phyloP scores from a whole-genome alignment of 2,329 filamentous ascomycete genomes.

The Verticillium zaregamsianum region DNA sequence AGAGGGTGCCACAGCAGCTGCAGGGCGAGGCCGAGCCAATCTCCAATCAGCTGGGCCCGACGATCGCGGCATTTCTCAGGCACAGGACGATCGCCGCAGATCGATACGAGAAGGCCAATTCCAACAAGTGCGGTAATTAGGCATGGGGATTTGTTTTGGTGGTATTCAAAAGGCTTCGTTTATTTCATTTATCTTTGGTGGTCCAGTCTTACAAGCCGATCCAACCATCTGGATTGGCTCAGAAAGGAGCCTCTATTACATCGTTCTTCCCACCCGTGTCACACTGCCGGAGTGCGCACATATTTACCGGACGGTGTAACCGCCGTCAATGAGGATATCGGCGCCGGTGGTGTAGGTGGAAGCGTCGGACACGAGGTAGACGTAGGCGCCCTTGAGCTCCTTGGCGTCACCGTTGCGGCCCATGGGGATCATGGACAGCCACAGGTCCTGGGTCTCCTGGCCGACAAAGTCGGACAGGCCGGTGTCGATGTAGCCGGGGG shows the following conservation, averaged over 20 bases:
- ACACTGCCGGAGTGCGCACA: not conserved
- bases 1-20: not conserved
- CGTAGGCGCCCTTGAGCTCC: constrained; percentile 74
- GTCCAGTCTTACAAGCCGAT: not conserved
- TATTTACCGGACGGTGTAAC: constrained; percentile 48
- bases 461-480: constrained; percentile 65
- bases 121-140: not conserved
- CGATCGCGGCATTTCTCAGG: not conserved
- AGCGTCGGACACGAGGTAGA: constrained; percentile 73
- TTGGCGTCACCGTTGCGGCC: constrained; percentile 62
- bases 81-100: not conserved
- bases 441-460: constrained; percentile 63
- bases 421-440: constrained; percentile 73
- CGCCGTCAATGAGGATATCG: constrained; percentile 69
- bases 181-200: not conserved
- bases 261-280: not conserved
- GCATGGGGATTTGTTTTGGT: not conserved
- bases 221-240: not conserved
- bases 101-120: not conserved
- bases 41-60: not conserved
- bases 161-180: not conserved
- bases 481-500: constrained; percentile 65
- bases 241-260: not conserved
- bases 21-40: not conserved
- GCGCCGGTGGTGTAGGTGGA: constrained; percentile 70